Evolutionary conservation across 306 rosid genomes (phyloP).

Genomic region (Trifolium pratense): DNA sequence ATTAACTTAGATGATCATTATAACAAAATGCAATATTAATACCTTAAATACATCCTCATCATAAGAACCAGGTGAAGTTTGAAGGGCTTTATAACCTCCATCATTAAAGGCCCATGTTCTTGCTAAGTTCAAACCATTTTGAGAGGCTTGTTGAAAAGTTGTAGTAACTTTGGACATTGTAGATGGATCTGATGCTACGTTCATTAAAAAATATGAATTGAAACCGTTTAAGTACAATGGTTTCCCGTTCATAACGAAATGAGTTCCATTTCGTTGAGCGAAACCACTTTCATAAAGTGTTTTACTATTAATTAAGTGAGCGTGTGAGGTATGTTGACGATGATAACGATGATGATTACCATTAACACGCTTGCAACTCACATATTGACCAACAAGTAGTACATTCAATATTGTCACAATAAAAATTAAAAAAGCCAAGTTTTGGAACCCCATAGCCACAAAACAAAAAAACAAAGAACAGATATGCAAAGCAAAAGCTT

Average conservation of each 20-base stretch:
- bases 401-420: not conserved
- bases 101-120: slow-evolving; percentile 53
- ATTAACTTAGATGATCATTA: too few species aligned
- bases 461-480: not conserved
- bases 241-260: slow-evolving; percentile 44
- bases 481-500: not conserved
- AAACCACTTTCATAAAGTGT: slow-evolving; percentile 6
- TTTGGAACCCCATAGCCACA: not conserved
- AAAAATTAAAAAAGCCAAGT: not conserved
- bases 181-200: slow-evolving; percentile 53
- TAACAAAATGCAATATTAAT: not conserved
- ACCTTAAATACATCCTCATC: slow-evolving; percentile 40
- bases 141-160: slow-evolving; percentile 42
- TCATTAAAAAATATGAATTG: slow-evolving; percentile 65
- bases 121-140: slow-evolving; percentile 47
- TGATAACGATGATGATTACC: not conserved
- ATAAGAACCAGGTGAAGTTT: slow-evolving; percentile 47
- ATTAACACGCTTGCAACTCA: not conserved
- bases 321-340: not conserved
- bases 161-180: slow-evolving; percentile 50
- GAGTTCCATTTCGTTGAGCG: slow-evolving; percentile 46
- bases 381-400: not conserved
- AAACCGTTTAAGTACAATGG: slow-evolving; percentile 55
- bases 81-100: slow-evolving; percentile 45
- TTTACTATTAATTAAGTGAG: not conserved